Evolutionary conservation across 352 stramenopile species (phyloP), one percentile per base, ranked within the genome.

Genomic region (Saprolegnia diclina): DNA sequence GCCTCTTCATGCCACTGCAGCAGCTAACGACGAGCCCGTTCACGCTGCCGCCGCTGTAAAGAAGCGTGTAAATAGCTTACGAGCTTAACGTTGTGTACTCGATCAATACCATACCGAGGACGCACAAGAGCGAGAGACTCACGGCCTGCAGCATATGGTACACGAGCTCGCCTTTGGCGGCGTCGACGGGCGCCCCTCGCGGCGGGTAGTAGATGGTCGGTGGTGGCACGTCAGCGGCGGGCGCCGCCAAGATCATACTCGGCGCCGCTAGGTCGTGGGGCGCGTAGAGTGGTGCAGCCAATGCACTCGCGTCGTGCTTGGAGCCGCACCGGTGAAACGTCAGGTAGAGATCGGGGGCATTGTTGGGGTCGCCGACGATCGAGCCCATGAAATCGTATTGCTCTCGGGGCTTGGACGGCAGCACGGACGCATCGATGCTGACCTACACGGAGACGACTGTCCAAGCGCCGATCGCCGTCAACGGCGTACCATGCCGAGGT

Each of bases 1-100:
- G 62, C 29, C 79, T 93, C 66, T 93, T 93, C 65, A 74, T 87
- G 63, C 83, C 85, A 45, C 71, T 94, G 55, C 73, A 77, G 19
- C 83, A 94, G 66, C 74, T 90, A 59, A 86, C 79, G 35, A 78
- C 73, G 73, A 89, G 82, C 64, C 53, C 52, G 35, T 59, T 21
- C 35, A 42, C 3, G 3, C 11, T 59, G 35, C 52, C 52, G 9
- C 24, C 11, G 29, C 29, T 35, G 29, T 35, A 35, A 35, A 35
- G 29, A 35, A 2, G 29, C 5, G 29, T 35, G 35, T 59, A 9
- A 48, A 46, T 9, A 56, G 37, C 45, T 46, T 24, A 37, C 42
- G 53, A 65, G 44, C 46, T 66, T 59, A 59, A 2, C 3, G 35
- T 42, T 4, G 3, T 24, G 35, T 59, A 59, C 35, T 59, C 52